These are phyloP conservation scores for Leccinum olivaceopallidum DNA, from an alignment of 768 basidiomycete genomes.

Conservation along the genomic window DNA sequence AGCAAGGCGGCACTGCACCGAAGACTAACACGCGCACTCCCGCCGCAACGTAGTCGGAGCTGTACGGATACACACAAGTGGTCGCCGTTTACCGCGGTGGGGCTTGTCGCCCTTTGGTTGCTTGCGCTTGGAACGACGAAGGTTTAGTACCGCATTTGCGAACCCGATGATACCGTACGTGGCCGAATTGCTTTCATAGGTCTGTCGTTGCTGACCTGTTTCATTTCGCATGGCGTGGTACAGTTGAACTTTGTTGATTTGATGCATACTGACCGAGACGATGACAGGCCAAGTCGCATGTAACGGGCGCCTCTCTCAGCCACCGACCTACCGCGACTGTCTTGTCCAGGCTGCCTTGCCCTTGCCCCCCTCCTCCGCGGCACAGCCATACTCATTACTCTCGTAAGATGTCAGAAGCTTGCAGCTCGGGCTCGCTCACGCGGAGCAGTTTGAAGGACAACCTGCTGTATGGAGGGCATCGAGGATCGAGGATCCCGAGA, in stretches of 20 bases:
- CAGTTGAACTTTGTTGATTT: slow-evolving; percentile 29
- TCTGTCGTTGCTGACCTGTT: slow-evolving; percentile 1
- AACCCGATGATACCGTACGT: slow-evolving; percentile 55
- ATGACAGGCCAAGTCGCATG: neutral
- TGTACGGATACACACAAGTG: slow-evolving; percentile 44
- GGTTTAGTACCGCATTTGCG: too few species aligned
- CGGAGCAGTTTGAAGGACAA: too few species aligned
- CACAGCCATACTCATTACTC: too few species aligned
- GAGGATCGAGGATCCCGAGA: too few species aligned
- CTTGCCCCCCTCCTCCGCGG: too few species aligned
- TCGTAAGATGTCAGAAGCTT: too few species aligned
- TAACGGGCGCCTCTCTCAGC: too few species aligned
- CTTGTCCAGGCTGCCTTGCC: too few species aligned
- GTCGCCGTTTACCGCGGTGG: slow-evolving; percentile 47
- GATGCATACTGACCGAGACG: neutral
- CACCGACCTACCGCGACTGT: too few species aligned
- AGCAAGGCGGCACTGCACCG: slow-evolving; percentile 40
- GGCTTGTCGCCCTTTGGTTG: slow-evolving; percentile 63
- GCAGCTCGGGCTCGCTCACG: too few species aligned
- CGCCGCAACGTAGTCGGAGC: slow-evolving; percentile 12
- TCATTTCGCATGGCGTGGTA: slow-evolving; percentile 34
- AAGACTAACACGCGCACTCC: slow-evolving; percentile 40
- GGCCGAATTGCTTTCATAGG: neutral
- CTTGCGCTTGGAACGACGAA: slow-evolving; percentile 69
- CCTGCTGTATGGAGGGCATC: too few species aligned